Evolutionary conservation across 768 basidiomycete genomes (phyloP), one percentile per base, ranked within the genome.

Genomic region (Hydnomerulius pinastri): DNA sequence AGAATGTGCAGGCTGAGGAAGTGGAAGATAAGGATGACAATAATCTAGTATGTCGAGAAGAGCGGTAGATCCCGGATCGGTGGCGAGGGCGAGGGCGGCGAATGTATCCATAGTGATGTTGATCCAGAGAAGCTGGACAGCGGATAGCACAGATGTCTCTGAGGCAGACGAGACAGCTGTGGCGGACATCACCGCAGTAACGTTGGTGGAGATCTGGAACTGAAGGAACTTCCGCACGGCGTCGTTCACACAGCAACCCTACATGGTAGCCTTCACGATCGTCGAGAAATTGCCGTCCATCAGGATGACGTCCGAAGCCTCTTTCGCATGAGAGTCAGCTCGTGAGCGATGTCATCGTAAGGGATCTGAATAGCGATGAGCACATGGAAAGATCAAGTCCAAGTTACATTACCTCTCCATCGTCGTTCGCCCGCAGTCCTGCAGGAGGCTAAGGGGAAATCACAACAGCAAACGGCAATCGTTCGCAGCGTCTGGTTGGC

Each of bases 71-170:
- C 93, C 92, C 8, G 92, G 93, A 67, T 96, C 94, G 25, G 94
- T 96, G 15, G 94, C 94, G 40, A 98, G 81, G 15, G 94, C 94
- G 47, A 96, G 82, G 17, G 94, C 94, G 43, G 94, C 94, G 64
- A 98, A 96, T 3, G 91, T 93, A 66, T 94, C 92, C 92, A 93
- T 93, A 71, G 92, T 93, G 56, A 96, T 86, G 75, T 95, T 95
- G 69, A 95, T 90, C 92, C 94, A 98, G 13, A 98, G 80, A 10
- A 98, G 75, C 66, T 96, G 94, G 1, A 96, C 94, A 25, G 94
- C 93, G 20, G 87, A 85, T 24, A 98, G 75, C 18, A 92, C 93
- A 2, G 92, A 90, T 23, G 73, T 56, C 63, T 95, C 92, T 51
- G 77, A 58, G 7, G 60, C 59, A 12, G 92, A 92, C 0, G 92